Evolutionary conservation across 2,329 filamentous ascomycete genomes (phyloP), one percentile per base, ranked within the genome.

Genomic region (Colletotrichum orbiculare): DNA sequence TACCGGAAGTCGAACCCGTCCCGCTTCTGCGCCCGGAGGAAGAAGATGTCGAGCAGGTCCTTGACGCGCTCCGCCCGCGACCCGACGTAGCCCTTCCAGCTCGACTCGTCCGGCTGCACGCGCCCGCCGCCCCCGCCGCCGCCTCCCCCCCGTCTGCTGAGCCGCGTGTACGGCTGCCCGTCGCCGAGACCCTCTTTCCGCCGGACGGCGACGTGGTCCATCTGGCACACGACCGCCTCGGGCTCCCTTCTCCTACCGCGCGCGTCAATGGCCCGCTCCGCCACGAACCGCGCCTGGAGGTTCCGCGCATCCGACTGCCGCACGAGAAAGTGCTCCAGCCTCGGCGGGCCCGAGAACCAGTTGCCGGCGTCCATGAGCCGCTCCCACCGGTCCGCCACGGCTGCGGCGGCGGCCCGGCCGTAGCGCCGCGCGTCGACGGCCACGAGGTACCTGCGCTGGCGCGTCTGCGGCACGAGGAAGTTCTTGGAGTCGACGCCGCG

Each of bases 381-480:
- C 2, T 73, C 67, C 86, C 87, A 89, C 64, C 68, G 67, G 2
- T 66, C 55, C 35, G 71, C 70, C n/a, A 79, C 77, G 13, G 79
- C 76, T 8, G 74, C 72, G 11, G 74, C 72, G 11, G 25, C 42
- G 1, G 71, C 66, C 0, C 64, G 11, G 5, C 69, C 75, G 33
- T 78, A 77, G 1, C 73, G 67, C 37, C 78, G 54, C 11, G 74
- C 76, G 60, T 86, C 79, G n/a, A 90, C 72, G 12, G 83, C 86
- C 37, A 90, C 71, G 67, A 89, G 79, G 70, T 91, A 91, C 1
- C 83, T 85, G 39, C 89, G 81, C 45, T 79, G 75, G 2, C 89
- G 81, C 0, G 89, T 93, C 58, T 95, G 92, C 0, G 92, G 92
- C 1, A 94, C 76, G 64, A 92, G 92, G 69, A 84, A 93, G 3